Evolutionary conservation across 768 basidiomycete genomes (phyloP).

Genomic region (Russula emetica): DNA sequence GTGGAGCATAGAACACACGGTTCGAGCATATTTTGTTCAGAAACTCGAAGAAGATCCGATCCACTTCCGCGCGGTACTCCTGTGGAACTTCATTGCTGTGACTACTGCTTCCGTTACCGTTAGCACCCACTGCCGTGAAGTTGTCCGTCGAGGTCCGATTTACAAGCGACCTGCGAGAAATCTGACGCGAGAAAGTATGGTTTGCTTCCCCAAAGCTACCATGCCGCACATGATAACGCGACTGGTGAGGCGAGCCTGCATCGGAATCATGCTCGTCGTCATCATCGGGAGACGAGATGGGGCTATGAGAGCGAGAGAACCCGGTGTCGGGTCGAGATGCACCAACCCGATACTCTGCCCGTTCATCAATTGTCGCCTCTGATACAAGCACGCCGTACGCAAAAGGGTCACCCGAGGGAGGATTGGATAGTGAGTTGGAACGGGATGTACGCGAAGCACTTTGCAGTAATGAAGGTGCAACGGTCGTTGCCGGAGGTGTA

Average conservation of each 20-base stretch:
- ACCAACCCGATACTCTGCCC: constrained; percentile 25
- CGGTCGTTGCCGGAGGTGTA: constrained; percentile 24
- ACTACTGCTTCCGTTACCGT: constrained; percentile 27
- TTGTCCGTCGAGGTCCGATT: constrained; percentile 31
- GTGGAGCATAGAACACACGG: constrained; percentile 48
- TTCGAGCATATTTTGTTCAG: constrained; percentile 86
- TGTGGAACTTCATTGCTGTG: constrained; percentile 66
- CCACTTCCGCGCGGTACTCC: constrained; percentile 78
- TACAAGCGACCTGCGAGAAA: constrained; percentile 19
- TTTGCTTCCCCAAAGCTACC: constrained; percentile 23
- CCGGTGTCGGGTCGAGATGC: constrained; percentile 32
- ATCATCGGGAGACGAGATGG: constrained; percentile 34
- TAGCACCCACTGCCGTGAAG: constrained; percentile 27
- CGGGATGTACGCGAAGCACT: constrained; percentile 31
- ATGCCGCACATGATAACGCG: constrained; percentile 22
- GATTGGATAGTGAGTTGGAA: constrained; percentile 35
- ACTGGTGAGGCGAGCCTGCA: constrained; percentile 32
- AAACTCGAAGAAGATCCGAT: constrained; percentile 88
- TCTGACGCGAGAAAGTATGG: constrained; percentile 14
- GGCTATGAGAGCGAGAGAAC: constrained; percentile 28
- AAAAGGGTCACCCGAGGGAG: constrained; percentile 31
- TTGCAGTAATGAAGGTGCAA: constrained; percentile 26
- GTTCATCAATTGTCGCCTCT: constrained; percentile 30
- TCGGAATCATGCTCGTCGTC: constrained; percentile 36
- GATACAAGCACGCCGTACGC: constrained; percentile 31